Conservation (phyloP, 306 rosid species). For the Cicer yamashitae region DNA sequence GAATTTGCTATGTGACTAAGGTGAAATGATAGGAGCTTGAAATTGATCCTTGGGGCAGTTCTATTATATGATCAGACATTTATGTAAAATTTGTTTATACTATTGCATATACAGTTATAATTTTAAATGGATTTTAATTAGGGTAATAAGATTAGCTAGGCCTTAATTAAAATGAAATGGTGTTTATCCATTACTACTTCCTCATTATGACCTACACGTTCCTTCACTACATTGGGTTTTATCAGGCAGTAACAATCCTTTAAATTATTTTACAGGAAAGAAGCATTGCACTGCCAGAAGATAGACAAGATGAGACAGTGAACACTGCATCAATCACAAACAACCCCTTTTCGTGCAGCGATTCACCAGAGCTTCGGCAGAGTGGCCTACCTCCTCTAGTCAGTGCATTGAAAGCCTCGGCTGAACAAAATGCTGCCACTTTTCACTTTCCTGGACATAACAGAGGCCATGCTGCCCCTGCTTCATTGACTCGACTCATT, state of each 20-base stretch:
- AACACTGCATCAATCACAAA: constrained; percentile 27
- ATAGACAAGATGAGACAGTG: constrained; percentile 37
- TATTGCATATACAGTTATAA: not conserved
- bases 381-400: constrained; percentile 63
- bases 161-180: not conserved
- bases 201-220: constrained; percentile 3
- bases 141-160: not conserved
- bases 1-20: not conserved
- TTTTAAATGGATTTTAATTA: constrained; percentile 6
- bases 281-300: constrained; percentile 22
- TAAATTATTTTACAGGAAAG: constrained; percentile 47
- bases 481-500: constrained; percentile 66
- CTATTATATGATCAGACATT: too few species aligned
- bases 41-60: too few species aligned
- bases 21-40: too few species aligned
- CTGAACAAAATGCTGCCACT: constrained; percentile 63
- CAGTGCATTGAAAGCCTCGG: constrained; percentile 71
- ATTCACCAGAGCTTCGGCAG: constrained; percentile 37
- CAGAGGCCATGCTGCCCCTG: constrained; percentile 87
- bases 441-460: constrained; percentile 97
- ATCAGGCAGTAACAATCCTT: not conserved
- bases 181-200: constrained; percentile 4
- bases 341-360: constrained; percentile 29
- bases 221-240: constrained; percentile 8
- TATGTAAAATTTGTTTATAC: too few species aligned